Conservation (phyloP, 192 early-diverging fungal species). For the Endogone sp. region DNA sequence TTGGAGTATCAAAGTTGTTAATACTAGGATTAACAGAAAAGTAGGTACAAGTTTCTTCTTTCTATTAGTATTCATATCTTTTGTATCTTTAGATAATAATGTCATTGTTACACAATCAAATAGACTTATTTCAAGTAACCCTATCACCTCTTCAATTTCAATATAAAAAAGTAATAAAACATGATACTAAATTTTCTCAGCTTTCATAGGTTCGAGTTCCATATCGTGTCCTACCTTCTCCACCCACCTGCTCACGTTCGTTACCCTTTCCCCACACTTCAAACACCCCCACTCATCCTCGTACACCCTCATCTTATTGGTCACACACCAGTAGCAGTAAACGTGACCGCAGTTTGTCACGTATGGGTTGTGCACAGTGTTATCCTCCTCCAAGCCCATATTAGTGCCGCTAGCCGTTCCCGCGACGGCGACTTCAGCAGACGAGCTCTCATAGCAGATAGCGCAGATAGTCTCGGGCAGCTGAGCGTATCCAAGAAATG, state of each 20-base stretch:
- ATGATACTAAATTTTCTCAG: too few relatives aligned
- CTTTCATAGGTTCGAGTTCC: too few relatives aligned
- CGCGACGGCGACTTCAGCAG: constrained; percentile 9
- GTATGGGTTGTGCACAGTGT: constrained; percentile 66
- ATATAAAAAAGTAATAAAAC: too few relatives aligned
- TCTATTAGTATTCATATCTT: too few relatives aligned
- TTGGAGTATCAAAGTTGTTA: too few relatives aligned
- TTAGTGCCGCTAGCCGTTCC: constrained; percentile 33
- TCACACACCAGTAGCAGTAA: constrained; percentile 92
- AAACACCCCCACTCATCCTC: constrained; percentile 70
- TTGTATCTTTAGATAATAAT: too few relatives aligned
- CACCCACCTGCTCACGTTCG: constrained; percentile 43
- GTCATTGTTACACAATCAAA: too few relatives aligned
- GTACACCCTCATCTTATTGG: constrained; percentile 68
- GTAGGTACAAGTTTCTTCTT: too few relatives aligned
- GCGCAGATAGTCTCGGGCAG: constrained; percentile 71
- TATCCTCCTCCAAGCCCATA: constrained; percentile 6
- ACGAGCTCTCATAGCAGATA: constrained; percentile 62
- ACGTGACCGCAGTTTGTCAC: constrained; percentile 77
- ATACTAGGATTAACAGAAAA: too few relatives aligned
- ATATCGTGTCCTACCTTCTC: constrained; percentile 40
- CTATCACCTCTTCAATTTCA: too few relatives aligned
- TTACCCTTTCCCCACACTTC: constrained; percentile 69
- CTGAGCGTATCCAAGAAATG: constrained; percentile 36
- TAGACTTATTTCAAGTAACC: too few relatives aligned